Conservation (phyloP, 768 basidiomycete species). For the Cystofilobasidium capitatum region DNA sequence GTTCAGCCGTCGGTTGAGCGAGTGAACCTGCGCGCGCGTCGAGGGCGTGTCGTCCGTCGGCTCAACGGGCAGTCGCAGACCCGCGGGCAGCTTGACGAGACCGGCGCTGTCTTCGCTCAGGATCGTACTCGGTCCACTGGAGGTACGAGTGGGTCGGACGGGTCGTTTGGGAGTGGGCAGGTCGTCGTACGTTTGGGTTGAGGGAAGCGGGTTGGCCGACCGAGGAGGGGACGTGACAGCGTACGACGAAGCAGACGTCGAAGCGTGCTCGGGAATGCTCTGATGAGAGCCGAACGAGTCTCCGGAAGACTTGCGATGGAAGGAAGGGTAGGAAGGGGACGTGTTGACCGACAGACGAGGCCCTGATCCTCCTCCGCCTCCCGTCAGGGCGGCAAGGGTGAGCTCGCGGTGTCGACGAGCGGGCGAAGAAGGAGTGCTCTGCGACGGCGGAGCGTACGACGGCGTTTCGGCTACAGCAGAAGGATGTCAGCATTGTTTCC, state of each 20-base stretch:
- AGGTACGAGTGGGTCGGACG: not conserved
- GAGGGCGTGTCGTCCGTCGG: slow-evolving; percentile 14
- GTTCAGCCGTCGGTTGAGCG: slow-evolving; percentile 9
- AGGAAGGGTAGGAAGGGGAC: not conserved
- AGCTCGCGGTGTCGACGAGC: not conserved
- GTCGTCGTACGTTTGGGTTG: not conserved
- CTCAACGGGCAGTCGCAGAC: not conserved
- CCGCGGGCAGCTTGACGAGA: not conserved
- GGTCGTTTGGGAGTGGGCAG: not conserved
- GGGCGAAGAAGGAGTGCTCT: not conserved
- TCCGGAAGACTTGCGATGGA: not conserved
- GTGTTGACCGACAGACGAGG: not conserved
- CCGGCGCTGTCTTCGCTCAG: not conserved
- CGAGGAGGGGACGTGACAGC: not conserved
- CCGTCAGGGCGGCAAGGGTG: not conserved
- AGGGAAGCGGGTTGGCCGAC: not conserved
- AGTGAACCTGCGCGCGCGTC: slow-evolving; percentile 7
- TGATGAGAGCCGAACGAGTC: not conserved
- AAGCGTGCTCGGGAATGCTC: not conserved
- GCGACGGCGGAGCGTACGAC: not conserved
- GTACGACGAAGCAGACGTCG: too few species aligned
- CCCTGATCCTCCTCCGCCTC: too few species aligned
- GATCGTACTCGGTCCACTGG: not conserved
- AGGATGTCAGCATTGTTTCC: too few species aligned
- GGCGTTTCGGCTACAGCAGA: too few species aligned